Base-by-base conservation (phyloP, 768 basidiomycete genomes). In the Vararia minispora region DNA sequence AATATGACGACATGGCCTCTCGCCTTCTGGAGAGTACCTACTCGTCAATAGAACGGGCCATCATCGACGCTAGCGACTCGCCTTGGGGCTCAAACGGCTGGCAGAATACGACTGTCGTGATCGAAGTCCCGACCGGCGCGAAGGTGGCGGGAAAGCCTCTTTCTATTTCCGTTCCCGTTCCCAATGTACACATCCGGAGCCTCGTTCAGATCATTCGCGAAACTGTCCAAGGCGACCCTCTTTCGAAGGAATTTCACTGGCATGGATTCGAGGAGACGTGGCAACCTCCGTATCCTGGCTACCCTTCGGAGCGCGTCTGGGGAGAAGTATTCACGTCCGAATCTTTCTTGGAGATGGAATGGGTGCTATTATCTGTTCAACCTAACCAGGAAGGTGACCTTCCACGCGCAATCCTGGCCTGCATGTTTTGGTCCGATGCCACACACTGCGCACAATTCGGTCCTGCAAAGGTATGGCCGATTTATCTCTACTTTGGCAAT, bases 401-500 rank as follows among this genome's bases (percentile, higher is more conserved):
- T 2, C 52, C 51, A 3, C 39, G 42, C 1, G 23, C 20, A 1
- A 35, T 52, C 12, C 31, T 20, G 12, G 43, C 34, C 3, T 35
- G 49, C 16, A 23, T 23, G 22, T 35, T 35, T 16, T 35, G 33
- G 33, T 62, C 58, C 0, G 59, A 63, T 43, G 11, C 47, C 3
- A 62, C 57, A 3, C 55, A 57, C 8, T 40, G 63, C 1, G 42
- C 58, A 4, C 31, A 43, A 2, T 62, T 62, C 45, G 56, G 62
- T 2, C 40, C 52, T 3, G 49, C 49, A 18, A 39, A 36, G 14
- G 33, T 44, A 1, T 70, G 65, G 68, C 65, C 64, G 5, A 16
- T 60, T 1, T 69, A 69, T 41, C 29, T 59, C 2, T 61, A 40
- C 35, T 54, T 64, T 17, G 65, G 62, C 0, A 69, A 66, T 40